Percentiles rank a stretch among this genome's conserved stretches.
These are phyloP conservation scores for Lasiodiplodia gonubiensis DNA, from an alignment of 2,329 filamentous ascomycete genomes.

Conservation along the genomic window DNA sequence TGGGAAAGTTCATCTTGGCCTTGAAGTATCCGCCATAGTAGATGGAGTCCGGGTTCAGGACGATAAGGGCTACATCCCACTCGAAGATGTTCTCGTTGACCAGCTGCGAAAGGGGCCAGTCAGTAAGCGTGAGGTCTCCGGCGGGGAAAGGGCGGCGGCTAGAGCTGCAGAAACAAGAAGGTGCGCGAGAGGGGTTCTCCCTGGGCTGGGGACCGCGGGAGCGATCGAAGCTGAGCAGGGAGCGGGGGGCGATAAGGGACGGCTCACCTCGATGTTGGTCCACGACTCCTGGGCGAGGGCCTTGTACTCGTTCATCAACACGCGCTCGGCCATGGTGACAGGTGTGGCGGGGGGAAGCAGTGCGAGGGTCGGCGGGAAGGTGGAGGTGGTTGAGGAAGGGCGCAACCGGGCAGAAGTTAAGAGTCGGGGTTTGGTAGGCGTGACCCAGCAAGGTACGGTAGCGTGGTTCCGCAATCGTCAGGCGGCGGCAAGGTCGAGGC, in stretches of 20 bases:
- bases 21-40: slow-evolving; percentile 95
- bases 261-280: slow-evolving; percentile 81
- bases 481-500: slow-evolving; percentile 29
- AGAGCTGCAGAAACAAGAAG: neutral
- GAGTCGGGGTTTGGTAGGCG: slow-evolving; percentile 16
- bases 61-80: slow-evolving; percentile 88
- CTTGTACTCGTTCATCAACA: slow-evolving; percentile 88
- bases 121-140: neutral
- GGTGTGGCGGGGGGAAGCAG: neutral
- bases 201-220: slow-evolving; percentile 6
- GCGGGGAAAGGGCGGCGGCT: slow-evolving; percentile 31
- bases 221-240: neutral
- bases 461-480: slow-evolving; percentile 28
- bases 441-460: slow-evolving; percentile 28
- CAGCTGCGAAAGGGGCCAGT: slow-evolving; percentile 56
- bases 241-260: slow-evolving; percentile 10
- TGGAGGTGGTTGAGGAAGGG: slow-evolving; percentile 2
- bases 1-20: slow-evolving; percentile 84
- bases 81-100: slow-evolving; percentile 82
- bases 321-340: slow-evolving; percentile 30
- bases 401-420: neutral
- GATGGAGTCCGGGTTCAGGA: slow-evolving; percentile 87
- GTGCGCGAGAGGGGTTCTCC: neutral
- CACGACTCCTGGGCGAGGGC: slow-evolving; percentile 86
- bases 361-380: neutral